Base-by-base conservation (phyloP, 2,329 filamentous ascomycete genomes). In the Sarocladiaceae sp. region DNA sequence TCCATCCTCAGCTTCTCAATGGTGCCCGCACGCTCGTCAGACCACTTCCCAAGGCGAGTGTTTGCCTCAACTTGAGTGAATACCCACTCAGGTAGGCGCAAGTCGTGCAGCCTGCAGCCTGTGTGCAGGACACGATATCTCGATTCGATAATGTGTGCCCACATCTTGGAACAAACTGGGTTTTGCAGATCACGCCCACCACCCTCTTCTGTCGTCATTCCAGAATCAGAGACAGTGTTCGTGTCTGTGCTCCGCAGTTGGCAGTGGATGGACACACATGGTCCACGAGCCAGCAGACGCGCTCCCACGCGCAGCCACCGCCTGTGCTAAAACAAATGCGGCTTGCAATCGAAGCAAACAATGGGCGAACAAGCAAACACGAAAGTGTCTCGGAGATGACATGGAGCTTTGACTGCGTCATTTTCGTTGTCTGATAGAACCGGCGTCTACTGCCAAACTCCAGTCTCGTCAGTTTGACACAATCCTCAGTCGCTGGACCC, bases 181-280 rank as follows among this genome's bases (percentile, higher is more conserved):
- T 6, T n/a, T 6, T 39, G 34, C 34, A 39, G 19, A 24, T 39
- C 21, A 39, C 15, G 34, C 13, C 9, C 34, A 26, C 34, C n/a
- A 11, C 23, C 34, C 15, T 4, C 21, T 27, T 29, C 37, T 41
- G 37, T 41, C 37, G 37, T 41, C 37, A 41, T 41, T 41, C 37
- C 37, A 41, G 37, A 41, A 41, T 27, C 19, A 41, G 37, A 41
- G 37, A 41, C 23, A 23, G 29, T 27, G 37, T 24, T n/a, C n/a
- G 37, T 27, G 37, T 29, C 19, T 16, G 37, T 41, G 37, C 29
- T 41, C 37, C 21, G 19, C 26, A 29, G 23, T 15, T 12, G 37
- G 37, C 34, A 16, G 21, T 29, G 13, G 24, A 27, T n/a, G 13
- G 3, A 21, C n/a, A n/a, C n/a, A n/a, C n/a, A 18, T 12, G 13